These are phyloP conservation scores for Termitomyces sp. DNA, from an alignment of 768 basidiomycete species.

Conservation along the genomic window DNA sequence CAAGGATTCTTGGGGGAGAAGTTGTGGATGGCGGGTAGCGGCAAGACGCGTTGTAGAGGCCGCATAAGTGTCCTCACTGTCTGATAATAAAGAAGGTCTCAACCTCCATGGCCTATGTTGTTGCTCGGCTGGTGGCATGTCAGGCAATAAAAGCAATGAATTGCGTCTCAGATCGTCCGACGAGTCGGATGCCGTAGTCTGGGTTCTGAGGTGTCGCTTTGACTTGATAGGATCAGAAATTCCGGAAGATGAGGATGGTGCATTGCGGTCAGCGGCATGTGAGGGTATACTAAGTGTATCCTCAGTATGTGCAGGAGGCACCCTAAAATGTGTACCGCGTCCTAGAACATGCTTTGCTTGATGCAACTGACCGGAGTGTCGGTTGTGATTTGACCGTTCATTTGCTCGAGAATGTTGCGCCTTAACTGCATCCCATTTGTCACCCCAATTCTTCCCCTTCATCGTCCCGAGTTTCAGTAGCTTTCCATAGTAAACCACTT, in stretches of 20 bases:
- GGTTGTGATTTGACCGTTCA: neutral
- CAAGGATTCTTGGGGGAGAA: constrained; percentile 8
- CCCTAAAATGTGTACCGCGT: neutral
- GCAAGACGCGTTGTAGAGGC: constrained; percentile 38
- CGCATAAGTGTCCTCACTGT: constrained; percentile 22
- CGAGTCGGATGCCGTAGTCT: constrained; percentile 1
- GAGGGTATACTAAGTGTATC: constrained; percentile 13
- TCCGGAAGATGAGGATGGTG: neutral
- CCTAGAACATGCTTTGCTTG: neutral
- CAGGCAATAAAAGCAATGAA: constrained; percentile 4
- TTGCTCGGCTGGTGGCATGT: neutral
- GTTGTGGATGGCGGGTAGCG: constrained; percentile 23
- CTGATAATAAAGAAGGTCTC: constrained; percentile 17
- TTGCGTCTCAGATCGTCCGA: constrained; percentile 5
- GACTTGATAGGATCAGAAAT: neutral
- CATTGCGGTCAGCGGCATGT: constrained; percentile 4
- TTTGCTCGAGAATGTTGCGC: constrained; percentile 35
- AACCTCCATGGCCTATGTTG: constrained; percentile 1
- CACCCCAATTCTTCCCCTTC: constrained; percentile 74
- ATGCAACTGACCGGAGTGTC: neutral
- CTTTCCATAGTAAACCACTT: constrained; percentile 78
- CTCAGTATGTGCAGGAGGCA: constrained; percentile 3
- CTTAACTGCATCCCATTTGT: constrained; percentile 76
- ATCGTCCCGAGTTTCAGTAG: constrained; percentile 78
- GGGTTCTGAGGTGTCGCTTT: neutral